Percentiles rank a stretch among this genome's conserved stretches.
These are phyloP conservation scores for Globisporangium rhizosaccharum DNA, from an alignment of 352 stramenopile genomes.

Conservation along the genomic window DNA sequence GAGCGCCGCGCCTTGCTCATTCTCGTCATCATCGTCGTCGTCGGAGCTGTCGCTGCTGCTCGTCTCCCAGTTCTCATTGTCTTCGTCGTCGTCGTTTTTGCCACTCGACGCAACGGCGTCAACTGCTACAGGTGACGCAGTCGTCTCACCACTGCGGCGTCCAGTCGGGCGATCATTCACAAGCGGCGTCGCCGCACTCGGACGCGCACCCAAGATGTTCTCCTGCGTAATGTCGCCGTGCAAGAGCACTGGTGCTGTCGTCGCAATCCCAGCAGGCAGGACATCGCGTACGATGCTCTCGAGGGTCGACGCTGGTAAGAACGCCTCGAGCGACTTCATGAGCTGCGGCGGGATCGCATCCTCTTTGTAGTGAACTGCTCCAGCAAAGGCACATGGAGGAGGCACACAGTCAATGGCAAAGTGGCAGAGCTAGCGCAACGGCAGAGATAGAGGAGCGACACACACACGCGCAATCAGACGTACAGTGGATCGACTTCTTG, in stretches of 20 bases:
- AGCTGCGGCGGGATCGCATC: slow-evolving; percentile 53
- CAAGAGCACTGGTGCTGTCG: slow-evolving; percentile 48
- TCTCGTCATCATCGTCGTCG: slow-evolving; percentile 35
- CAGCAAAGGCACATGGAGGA: slow-evolving; percentile 7
- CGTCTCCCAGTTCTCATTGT: slow-evolving; percentile 46
- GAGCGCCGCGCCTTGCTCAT: slow-evolving; percentile 15
- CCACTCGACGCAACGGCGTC: not conserved
- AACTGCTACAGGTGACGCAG: not conserved
- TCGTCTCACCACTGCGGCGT: not conserved
- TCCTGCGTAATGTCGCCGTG: slow-evolving; percentile 85
- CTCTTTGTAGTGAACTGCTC: slow-evolving; percentile 50
- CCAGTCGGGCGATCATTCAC: not conserved
- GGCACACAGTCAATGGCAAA: slow-evolving; percentile 7
- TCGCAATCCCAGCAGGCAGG: slow-evolving; percentile 25
- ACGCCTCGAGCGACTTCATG: slow-evolving; percentile 51
- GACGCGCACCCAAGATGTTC: slow-evolving; percentile 59
- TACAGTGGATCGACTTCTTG: slow-evolving; percentile 64
- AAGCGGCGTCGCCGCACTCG: slow-evolving; percentile 1
- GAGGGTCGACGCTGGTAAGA: slow-evolving; percentile 31
- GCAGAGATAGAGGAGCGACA: not conserved
- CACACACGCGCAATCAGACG: slow-evolving; percentile 9
- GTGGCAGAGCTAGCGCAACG: not conserved
- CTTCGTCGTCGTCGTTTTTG: slow-evolving; percentile 7
- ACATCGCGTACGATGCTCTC: slow-evolving; percentile 28
- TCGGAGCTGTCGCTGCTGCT: slow-evolving; percentile 44